These are phyloP conservation scores for Hanseniaspora lachancei DNA, from an alignment of 805 yeast genomes.

Conservation along the genomic window DNA sequence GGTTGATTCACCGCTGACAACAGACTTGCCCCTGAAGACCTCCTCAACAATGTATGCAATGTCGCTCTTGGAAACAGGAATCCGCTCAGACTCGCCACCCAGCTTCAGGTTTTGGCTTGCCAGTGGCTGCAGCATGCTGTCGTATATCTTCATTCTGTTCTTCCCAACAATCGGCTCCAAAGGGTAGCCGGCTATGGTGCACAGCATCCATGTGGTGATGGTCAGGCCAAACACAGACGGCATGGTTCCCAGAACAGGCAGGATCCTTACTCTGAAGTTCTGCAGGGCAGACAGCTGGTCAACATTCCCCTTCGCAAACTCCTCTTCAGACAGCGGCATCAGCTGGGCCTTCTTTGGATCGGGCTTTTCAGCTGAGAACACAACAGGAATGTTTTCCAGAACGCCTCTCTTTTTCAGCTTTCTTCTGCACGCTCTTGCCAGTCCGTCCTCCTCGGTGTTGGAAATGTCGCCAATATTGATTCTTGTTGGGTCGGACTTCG, in stretches of 20 bases:
- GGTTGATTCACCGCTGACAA: constrained; percentile 69
- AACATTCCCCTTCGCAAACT: constrained; percentile 66
- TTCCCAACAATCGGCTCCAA: constrained; percentile 85
- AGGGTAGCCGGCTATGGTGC: constrained; percentile 74
- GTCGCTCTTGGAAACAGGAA: constrained; percentile 62
- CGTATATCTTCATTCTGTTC: constrained; percentile 73
- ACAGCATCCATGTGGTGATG: constrained; percentile 70
- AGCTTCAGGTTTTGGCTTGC: constrained; percentile 79
- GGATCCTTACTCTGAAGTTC: constrained; percentile 83
- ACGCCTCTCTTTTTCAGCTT: constrained; percentile 73
- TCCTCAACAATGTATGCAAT: constrained; percentile 79
- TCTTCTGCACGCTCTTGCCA: constrained; percentile 76
- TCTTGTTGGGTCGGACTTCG: constrained; percentile 89
- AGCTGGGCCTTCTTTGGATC: constrained; percentile 85
- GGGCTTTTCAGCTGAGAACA: constrained; percentile 90
- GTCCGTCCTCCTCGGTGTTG: constrained; percentile 83
- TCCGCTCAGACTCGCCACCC: constrained; percentile 57
- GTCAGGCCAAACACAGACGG: constrained; percentile 94
- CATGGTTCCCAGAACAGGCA: constrained; percentile 93
- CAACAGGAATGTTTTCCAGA: constrained; percentile 62
- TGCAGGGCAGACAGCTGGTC: constrained; percentile 75
- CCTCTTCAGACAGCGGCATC: constrained; percentile 73
- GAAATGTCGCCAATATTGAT: constrained; percentile 81
- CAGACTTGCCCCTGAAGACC: constrained; percentile 83
- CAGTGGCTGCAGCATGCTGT: constrained; percentile 64